Evolutionary conservation across 2,329 filamentous ascomycete species (phyloP), one percentile per base, ranked within the genome.

Genomic region (Neofusicoccum ribis): DNA sequence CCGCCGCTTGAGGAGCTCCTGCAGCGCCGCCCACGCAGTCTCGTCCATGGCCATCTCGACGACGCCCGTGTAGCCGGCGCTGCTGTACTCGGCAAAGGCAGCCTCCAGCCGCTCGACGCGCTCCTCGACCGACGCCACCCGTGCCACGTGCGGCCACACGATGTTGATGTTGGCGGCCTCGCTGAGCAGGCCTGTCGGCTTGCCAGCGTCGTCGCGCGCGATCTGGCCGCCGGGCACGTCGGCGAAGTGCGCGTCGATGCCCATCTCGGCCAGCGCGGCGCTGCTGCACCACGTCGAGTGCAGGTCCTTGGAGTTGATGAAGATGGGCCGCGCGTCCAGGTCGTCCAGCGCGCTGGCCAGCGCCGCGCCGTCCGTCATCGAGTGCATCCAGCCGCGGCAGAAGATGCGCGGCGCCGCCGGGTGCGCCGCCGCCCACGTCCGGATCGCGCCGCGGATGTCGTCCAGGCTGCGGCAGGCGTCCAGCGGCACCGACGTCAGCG

Each of bases 31-130:
- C 83, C 84, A 85, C 4, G 76, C 78, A 50, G 81, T 83, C 63
- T 86, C 82, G 68, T 87, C 84, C 83, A 87, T 85, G 3, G 84
- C 84, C 84, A 87, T 86, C 66, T 87, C 85, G 9, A 86, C 76
- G 46, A 84, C 72, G 1, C 84, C 84, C 1, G 85, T 86, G 69
- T 84, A 85, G 3, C 85, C 85, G 0, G 78, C 78, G 1, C 77
- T 74, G 66, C 80, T 81, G 68, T 86, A 86, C 9, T 81, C 80
- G 1, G 74, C 68, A 31, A 86, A 77, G 0, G 83, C 85, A 0
- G 77, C 78, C 51, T 71, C 72, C 31, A 87, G 72, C 1, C 83
- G 80, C 3, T 73, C 76, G 12, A 80, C 72, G 62, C 85, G 82
- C 68, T 86, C 83, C 17, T 81, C 78, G 66, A 83, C 76, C 5